Evolutionary conservation across 345 rosid genomes (phyloP).

Genomic region (Kernera saxatilis): DNA sequence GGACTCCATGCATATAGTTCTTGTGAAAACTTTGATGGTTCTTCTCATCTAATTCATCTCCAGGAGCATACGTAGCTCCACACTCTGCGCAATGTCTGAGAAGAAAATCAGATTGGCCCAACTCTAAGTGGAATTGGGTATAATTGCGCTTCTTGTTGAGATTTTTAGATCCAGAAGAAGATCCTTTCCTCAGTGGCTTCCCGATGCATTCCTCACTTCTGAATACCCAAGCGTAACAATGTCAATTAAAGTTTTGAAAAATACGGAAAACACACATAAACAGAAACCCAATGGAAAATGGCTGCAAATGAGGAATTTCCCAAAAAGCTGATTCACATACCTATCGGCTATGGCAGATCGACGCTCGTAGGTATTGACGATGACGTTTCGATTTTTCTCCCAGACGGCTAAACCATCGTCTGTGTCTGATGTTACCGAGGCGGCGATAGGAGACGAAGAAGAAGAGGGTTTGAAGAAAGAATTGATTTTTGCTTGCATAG

Average conservation of each 20-base stretch:
- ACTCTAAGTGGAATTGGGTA: slow-evolving; percentile 71
- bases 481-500: slow-evolving; percentile 72
- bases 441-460: background rate
- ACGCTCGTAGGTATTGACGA: slow-evolving; percentile 50
- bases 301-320: too few relatives aligned
- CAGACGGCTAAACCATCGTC: slow-evolving; percentile 38
- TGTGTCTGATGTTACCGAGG: slow-evolving; percentile 10
- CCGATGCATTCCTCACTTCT: slow-evolving; percentile 20
- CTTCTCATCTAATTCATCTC: slow-evolving; percentile 74
- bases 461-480: slow-evolving; percentile 62
- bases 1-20: slow-evolving; percentile 58
- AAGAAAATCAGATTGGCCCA: slow-evolving; percentile 88
- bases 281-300: background rate
- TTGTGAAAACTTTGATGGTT: slow-evolving; percentile 59
- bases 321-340: slow-evolving; percentile 26
- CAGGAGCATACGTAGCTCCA: slow-evolving; percentile 62
- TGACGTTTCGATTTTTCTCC: slow-evolving; percentile 34
- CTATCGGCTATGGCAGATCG: slow-evolving; percentile 33
- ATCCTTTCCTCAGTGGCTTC: slow-evolving; percentile 18
- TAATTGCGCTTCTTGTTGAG: slow-evolving; percentile 74
- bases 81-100: slow-evolving; percentile 54
- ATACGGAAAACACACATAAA: background rate
- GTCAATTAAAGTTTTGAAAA: background rate
- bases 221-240: background rate
- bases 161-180: slow-evolving; percentile 16